phyloP scores from a whole-genome alignment of 1,139 yeast genomes.

The Blastobotrys niveus region DNA sequence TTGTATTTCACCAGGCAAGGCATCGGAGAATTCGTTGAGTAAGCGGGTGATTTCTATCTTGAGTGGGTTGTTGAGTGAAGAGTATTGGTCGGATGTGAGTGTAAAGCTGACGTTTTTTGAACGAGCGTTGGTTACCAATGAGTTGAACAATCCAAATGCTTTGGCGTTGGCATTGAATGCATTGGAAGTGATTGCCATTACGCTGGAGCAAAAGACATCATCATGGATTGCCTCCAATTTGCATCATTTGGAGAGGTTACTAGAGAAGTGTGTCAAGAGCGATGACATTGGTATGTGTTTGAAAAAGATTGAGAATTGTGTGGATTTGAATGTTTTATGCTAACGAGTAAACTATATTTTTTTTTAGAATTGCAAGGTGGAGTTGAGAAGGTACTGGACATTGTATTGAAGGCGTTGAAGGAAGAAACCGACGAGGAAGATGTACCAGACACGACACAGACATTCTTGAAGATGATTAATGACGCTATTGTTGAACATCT shows the following conservation, averaged over 20 bases:
- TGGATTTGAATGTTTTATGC: not conserved
- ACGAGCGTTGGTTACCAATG: slow-evolving; percentile 73
- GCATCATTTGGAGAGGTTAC: slow-evolving; percentile 58
- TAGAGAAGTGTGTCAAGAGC: slow-evolving; percentile 77
- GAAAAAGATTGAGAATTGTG: slow-evolving; percentile 24
- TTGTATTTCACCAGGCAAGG: slow-evolving; percentile 80
- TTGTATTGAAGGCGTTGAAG: slow-evolving; percentile 44
- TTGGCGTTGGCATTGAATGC: slow-evolving; percentile 84
- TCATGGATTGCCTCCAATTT: slow-evolving; percentile 74
- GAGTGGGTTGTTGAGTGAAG: slow-evolving; percentile 63
- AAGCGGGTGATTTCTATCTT: slow-evolving; percentile 73
- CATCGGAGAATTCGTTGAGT: slow-evolving; percentile 78
- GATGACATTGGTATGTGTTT: slow-evolving; percentile 47
- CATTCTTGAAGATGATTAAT: slow-evolving; percentile 56
- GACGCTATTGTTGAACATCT: slow-evolving; percentile 78
- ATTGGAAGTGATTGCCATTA: slow-evolving; percentile 81
- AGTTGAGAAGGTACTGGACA: slow-evolving; percentile 64
- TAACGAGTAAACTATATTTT: not conserved
- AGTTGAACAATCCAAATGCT: slow-evolving; percentile 52
- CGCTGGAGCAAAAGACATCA: slow-evolving; percentile 67
- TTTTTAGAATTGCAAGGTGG: slow-evolving; percentile 44
- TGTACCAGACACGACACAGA: slow-evolving; percentile 51
- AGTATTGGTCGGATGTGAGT: slow-evolving; percentile 80
- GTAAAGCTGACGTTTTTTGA: slow-evolving; percentile 84
- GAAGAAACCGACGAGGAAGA: slow-evolving; percentile 39